A percentile compares a stretch with the other conserved stretches of the same genome.
Conservation (phyloP, 768 basidiomycete species). For the Hysterangium stoloniferum region DNA sequence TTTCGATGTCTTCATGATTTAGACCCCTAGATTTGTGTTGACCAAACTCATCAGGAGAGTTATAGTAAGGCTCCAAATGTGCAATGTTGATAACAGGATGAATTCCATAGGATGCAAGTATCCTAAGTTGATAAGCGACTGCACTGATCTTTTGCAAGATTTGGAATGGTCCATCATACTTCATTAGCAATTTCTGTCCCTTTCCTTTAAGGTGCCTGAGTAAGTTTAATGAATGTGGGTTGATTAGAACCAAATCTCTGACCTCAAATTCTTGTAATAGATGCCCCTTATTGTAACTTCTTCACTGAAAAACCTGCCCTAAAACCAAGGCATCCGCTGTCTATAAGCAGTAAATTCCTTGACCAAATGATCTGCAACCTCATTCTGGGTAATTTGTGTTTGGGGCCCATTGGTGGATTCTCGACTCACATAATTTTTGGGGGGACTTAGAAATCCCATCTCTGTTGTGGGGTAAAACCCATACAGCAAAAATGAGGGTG, state of each 20-base stretch:
- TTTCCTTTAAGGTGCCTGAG: conserved; percentile 18
- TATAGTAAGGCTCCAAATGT: conserved; percentile 22
- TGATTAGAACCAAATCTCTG: conserved; percentile 25
- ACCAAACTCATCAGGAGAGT: conserved; percentile 20
- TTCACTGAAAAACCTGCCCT: conserved; percentile 9
- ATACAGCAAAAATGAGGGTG: no score
- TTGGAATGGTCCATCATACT: conserved; percentile 28
- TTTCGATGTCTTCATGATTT: conserved; percentile 11
- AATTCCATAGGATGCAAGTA: conserved; percentile 24
- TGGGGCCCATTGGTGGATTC: no score
- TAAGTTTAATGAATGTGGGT: conserved; percentile 20
- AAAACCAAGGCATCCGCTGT: conserved; percentile 10
- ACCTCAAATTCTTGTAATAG: conserved; percentile 19
- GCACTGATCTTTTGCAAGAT: conserved; percentile 22
- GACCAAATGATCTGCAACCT: no score
- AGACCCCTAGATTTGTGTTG: background rate
- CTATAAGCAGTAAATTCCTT: conserved; percentile 10
- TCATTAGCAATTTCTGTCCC: conserved; percentile 23
- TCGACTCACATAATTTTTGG: no score
- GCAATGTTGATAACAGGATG: conserved; percentile 28
- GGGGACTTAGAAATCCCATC: no score
- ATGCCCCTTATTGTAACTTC: conserved; percentile 15
- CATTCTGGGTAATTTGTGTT: no score
- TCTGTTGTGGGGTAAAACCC: no score
- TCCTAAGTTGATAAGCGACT: conserved; percentile 22